A percentile compares a stretch with the other conserved stretches of the same genome.
phyloP scores from a whole-genome alignment of 2,329 filamentous ascomycete species.

The Fusarium illudens region DNA sequence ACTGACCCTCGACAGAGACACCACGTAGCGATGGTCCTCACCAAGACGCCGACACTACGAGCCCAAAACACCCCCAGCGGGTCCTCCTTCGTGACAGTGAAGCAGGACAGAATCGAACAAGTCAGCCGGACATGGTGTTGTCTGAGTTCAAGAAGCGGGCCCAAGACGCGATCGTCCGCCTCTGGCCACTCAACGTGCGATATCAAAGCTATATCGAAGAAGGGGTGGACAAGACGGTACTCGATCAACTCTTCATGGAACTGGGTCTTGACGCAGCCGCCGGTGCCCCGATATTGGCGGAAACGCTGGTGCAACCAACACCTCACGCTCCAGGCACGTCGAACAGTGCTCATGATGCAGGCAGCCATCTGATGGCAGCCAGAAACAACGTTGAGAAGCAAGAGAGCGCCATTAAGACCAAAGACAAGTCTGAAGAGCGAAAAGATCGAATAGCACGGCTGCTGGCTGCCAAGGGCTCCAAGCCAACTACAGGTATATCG shows the following conservation, averaged over 20 bases:
- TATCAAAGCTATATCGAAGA: conserved; percentile 79
- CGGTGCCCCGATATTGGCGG: neutral
- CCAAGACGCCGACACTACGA: neutral
- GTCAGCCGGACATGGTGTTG: conserved; percentile 15
- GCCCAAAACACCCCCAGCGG: neutral
- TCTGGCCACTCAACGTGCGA: conserved; percentile 73
- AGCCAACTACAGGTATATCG: conserved; percentile 43
- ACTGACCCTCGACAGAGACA: conserved; percentile 28
- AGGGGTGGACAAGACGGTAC: conserved; percentile 70
- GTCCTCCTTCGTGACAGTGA: neutral
- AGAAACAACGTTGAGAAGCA: neutral
- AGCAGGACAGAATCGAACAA: neutral
- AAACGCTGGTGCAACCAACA: neutral
- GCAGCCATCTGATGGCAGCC: neutral
- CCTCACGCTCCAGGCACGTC: neutral
- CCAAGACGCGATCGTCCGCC: conserved; percentile 70
- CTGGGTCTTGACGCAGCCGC: conserved; percentile 64
- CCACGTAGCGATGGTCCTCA: neutral
- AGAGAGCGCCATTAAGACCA: conserved; percentile 58
- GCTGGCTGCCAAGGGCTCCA: conserved; percentile 75
- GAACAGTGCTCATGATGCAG: neutral
- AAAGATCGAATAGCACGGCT: conserved; percentile 81
- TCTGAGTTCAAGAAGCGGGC: conserved; percentile 65
- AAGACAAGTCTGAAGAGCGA: conserved; percentile 65
- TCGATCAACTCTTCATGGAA: conserved; percentile 73